A percentile compares a stretch with the other conserved stretches of the same genome.
Evolutionary conservation across 306 rosid species (phyloP).

Genomic region (Cicer yamashitae): DNA sequence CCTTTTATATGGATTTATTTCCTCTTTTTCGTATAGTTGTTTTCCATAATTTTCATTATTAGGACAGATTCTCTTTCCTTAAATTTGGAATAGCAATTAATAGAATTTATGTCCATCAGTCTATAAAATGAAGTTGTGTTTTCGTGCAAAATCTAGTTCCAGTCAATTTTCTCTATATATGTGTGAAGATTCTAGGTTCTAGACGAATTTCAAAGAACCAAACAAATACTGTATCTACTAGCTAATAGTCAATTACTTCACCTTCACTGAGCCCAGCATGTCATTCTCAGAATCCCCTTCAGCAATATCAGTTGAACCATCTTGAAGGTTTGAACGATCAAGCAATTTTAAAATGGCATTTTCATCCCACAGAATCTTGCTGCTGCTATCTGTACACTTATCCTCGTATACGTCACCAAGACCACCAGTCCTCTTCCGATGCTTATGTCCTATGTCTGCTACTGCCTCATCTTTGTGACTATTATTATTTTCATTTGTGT

Average conservation of each 20-base stretch:
- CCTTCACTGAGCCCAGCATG: conserved; percentile 98
- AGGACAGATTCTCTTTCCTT: background rate
- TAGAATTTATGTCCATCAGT: background rate
- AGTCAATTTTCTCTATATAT: background rate
- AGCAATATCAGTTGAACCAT: conserved; percentile 71
- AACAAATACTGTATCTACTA: conserved; percentile 27
- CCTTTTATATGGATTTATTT: background rate
- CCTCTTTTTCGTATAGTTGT: background rate
- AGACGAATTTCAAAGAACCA: conserved; percentile 20
- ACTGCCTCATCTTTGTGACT: conserved; percentile 76
- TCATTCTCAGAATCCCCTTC: conserved; percentile 94
- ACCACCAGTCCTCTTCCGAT: conserved; percentile 90
- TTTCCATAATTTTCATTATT: background rate
- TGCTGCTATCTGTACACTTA: conserved; percentile 86
- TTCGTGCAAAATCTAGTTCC: conserved; percentile 6
- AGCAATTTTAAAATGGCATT: conserved; percentile 89
- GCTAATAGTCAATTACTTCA: conserved; percentile 49
- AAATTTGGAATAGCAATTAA: conserved; percentile 6
- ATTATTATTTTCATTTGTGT: conserved; percentile 65
- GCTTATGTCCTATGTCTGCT: conserved; percentile 78
- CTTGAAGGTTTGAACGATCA: conserved; percentile 92
- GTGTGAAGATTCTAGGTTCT: conserved; percentile 38
- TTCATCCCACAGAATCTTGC: conserved; percentile 94
- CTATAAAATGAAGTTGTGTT: conserved; percentile 14
- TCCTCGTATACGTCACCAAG: conserved; percentile 94